These are phyloP conservation scores for Clathrus columnatus DNA, from an alignment of 768 basidiomycete species.

Conservation along the genomic window DNA sequence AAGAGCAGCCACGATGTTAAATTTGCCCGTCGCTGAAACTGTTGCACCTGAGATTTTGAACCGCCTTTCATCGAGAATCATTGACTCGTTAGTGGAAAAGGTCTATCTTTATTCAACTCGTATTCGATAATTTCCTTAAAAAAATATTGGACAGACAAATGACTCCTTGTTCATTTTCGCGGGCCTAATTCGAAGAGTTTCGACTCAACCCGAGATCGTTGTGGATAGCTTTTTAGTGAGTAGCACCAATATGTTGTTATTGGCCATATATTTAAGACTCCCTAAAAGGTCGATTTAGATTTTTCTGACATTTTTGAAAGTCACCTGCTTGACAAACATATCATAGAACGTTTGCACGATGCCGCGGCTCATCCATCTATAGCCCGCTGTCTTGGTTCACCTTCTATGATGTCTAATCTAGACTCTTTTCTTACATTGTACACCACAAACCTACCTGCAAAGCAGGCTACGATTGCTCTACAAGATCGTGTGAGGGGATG, in stretches of 20 bases:
- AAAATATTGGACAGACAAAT: background rate
- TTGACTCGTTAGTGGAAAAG: constrained; percentile 47
- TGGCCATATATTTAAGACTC: background rate
- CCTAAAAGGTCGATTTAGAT: constrained; percentile 1
- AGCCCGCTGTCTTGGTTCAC: constrained; percentile 5
- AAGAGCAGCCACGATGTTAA: constrained; percentile 41
- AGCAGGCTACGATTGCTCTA: constrained; percentile 40
- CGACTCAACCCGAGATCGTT: background rate
- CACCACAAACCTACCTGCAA: constrained; percentile 32
- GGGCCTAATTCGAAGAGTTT: constrained; percentile 2
- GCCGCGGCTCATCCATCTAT: constrained; percentile 13
- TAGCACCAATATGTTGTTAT: background rate
- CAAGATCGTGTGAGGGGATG: constrained; percentile 46
- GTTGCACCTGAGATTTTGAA: constrained; percentile 39
- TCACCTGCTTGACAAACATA: constrained; percentile 6
- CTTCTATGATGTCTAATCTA: constrained; percentile 5
- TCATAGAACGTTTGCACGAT: constrained; percentile 8
- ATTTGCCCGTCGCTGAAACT: constrained; percentile 53
- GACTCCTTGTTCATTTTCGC: background rate
- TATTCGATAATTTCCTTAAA: too few species aligned
- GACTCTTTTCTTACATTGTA: constrained; percentile 28
- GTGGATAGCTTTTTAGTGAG: background rate
- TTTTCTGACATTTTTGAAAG: constrained; percentile 7
- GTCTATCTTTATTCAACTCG: too few species aligned
- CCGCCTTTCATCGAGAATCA: constrained; percentile 47